Evolutionary conservation across 225 moss, liverwort and hornwort genomes (phyloP).

Genomic region (Sphagnum tenellum): DNA sequence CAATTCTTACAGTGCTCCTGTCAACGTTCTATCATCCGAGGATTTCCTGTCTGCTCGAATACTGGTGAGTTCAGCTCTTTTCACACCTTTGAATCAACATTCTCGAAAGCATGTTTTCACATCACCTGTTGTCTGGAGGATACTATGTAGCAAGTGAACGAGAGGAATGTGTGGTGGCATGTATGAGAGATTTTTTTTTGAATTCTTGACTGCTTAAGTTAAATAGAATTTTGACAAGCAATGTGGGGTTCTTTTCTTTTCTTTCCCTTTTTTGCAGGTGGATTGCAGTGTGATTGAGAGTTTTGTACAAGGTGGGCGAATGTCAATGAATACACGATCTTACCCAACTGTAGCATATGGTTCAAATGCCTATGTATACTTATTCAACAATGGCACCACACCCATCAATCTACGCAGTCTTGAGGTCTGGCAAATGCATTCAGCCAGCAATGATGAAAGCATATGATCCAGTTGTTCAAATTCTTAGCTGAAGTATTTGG

Average conservation of each 20-base stretch:
- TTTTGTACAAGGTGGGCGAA: slow-evolving; percentile 31
- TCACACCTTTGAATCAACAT: too few relatives aligned
- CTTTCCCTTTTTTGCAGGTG: slow-evolving; percentile 10
- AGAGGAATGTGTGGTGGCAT: not conserved
- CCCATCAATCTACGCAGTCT: slow-evolving; percentile 6
- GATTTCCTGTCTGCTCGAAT: slow-evolving; percentile 3
- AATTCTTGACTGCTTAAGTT: too few relatives aligned
- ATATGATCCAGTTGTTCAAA: too few relatives aligned
- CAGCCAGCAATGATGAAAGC: too few relatives aligned
- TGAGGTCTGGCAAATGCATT: not conserved
- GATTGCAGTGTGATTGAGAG: slow-evolving; percentile 26
- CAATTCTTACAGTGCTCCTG: not conserved
- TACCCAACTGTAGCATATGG: slow-evolving; percentile 19
- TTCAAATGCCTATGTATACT: slow-evolving; percentile 15
- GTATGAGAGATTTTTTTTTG: not conserved
- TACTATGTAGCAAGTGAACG: not conserved
- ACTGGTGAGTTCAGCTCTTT: slow-evolving; percentile 3
- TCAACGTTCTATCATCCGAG: not conserved
- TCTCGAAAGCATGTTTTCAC: not conserved
- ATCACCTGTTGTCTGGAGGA: not conserved
- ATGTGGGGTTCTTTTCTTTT: too few relatives aligned
- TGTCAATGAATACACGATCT: slow-evolving; percentile 23
- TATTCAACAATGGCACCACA: slow-evolving; percentile 31
- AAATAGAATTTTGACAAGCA: not conserved
- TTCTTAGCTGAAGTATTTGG: too few relatives aligned